Evolutionary conservation across 2,329 filamentous ascomycete genomes (phyloP), one percentile per base, ranked within the genome.

Genomic region (Scytalidium sp.): DNA sequence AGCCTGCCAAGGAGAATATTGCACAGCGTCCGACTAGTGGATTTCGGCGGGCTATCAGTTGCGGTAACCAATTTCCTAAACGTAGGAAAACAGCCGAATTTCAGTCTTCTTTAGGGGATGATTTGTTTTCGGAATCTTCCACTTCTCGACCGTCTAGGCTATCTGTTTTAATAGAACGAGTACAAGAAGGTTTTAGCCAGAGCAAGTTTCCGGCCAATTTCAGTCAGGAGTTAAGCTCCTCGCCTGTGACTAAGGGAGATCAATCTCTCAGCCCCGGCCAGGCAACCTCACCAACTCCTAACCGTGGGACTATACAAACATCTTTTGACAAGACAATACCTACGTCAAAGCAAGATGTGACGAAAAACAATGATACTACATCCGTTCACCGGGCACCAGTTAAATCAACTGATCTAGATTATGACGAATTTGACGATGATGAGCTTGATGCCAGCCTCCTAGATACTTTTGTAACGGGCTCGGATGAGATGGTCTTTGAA

Each of bases 1-100:
- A 84, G 25, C 78, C 82, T 1, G 70, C 66, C 1, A 82, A 70
- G 51, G 67, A 68, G 46, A 65, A 66, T 1, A 64, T 62, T 40
- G 66, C 64, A 27, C 65, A 67, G 48, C 70, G 69, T 55, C 71
- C 70, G 43, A 75, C 70, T 53, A 72, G 69, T 51, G 74, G 73
- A 3, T 66, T 90, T 40, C 78, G 85, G 58, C 79, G 85, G 56
- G 78, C 85, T 2, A 78, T 84, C 51, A 90, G 85, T 64, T 88
- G 84, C 62, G 85, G 84, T 17, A 74, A 79, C 20, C 80, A 87
- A 57, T 88, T 85, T 78, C 84, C 86, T 1, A 92, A 92, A 66
- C 76, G 84, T 55, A 78, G 84, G 11, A 47, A 23, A n/a, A 25
- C 19, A 10, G 79, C 83, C 45, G 74, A 73, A 27, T 66, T 55